phyloP scores from a whole-genome alignment of 164 flowering plant species.

The Santalum album region DNA sequence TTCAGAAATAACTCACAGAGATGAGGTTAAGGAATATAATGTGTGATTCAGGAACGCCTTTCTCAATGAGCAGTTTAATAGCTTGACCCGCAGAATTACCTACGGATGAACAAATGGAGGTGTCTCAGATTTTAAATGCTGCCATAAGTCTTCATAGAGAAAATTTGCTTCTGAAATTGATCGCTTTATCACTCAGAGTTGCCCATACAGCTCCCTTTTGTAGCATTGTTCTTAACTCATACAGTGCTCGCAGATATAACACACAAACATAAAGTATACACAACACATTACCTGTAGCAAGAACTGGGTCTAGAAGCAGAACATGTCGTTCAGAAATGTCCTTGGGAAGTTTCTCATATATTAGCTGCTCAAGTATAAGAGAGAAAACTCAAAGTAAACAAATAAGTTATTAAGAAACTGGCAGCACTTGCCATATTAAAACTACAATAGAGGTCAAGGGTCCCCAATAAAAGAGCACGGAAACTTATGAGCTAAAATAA shows the following conservation, averaged over 20 bases:
- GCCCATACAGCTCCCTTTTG: no score
- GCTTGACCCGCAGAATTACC: slow-evolving; percentile 95
- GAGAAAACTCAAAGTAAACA: background rate
- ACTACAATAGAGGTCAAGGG: no score
- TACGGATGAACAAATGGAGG: slow-evolving; percentile 8
- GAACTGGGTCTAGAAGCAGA: slow-evolving; percentile 90
- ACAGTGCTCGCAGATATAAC: no score
- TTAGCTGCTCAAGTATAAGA: slow-evolving; percentile 40
- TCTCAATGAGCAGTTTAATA: slow-evolving; percentile 76
- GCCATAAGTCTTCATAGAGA: no score
- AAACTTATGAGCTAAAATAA: no score
- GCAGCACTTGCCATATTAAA: no score
- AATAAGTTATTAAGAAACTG: no score
- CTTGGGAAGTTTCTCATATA: slow-evolving; percentile 86
- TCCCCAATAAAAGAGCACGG: no score
- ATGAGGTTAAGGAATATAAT: slow-evolving; percentile 88
- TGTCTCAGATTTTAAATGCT: background rate
- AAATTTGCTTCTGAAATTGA: no score
- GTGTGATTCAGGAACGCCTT: slow-evolving; percentile 87
- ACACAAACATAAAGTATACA: background rate
- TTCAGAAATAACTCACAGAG: slow-evolving; percentile 44
- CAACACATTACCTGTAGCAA: slow-evolving; percentile 68
- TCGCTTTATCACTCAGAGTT: no score
- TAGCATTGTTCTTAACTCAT: no score
- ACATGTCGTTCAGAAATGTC: slow-evolving; percentile 94